A percentile compares a stretch with the other conserved stretches of the same genome.
phyloP scores from a whole-genome alignment of 2,329 filamentous ascomycete species.

The Talaromyces amestolkiae region DNA sequence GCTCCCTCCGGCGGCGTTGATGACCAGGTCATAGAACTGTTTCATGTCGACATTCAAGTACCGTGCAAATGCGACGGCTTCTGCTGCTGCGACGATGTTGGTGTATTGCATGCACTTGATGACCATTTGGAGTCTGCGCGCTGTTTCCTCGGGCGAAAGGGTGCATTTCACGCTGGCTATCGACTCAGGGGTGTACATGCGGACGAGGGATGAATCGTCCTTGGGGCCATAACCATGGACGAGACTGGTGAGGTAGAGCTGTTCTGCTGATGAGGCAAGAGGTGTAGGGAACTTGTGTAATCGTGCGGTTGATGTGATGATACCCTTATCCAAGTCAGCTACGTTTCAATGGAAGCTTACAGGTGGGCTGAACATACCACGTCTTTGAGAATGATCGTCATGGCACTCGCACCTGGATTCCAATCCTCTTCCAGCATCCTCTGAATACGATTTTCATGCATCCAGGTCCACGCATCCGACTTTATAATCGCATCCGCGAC shows the following conservation, averaged over 20 bases:
- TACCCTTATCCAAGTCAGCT: constrained; percentile 43
- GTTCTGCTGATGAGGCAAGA: constrained; percentile 62
- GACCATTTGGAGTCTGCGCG: constrained; percentile 41
- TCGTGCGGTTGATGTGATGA: constrained; percentile 66
- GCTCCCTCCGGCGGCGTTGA: constrained; percentile 48
- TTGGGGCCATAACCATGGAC: constrained; percentile 56
- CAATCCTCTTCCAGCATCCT: constrained; percentile 55
- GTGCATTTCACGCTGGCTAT: constrained; percentile 39
- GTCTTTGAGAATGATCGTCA: constrained; percentile 62
- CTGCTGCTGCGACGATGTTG: constrained; percentile 50
- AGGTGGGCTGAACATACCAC: constrained; percentile 32
- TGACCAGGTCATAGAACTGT: constrained; percentile 48
- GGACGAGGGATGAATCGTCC: constrained; percentile 57
- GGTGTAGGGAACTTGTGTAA: constrained; percentile 58
- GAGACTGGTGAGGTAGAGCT: constrained; percentile 61
- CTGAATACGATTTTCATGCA: constrained; percentile 60
- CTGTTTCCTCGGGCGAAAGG: constrained; percentile 32
- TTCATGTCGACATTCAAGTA: constrained; percentile 46
- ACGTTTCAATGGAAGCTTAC: not conserved
- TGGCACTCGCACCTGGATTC: constrained; percentile 57
- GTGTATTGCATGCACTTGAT: constrained; percentile 47
- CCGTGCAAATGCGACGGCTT: constrained; percentile 49
- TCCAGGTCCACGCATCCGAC: constrained; percentile 58
- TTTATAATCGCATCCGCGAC: constrained; percentile 47
- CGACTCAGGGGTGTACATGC: constrained; percentile 49